phyloP scores from a whole-genome alignment of 1,139 yeast genomes.

The Waltiozyma sp. region DNA sequence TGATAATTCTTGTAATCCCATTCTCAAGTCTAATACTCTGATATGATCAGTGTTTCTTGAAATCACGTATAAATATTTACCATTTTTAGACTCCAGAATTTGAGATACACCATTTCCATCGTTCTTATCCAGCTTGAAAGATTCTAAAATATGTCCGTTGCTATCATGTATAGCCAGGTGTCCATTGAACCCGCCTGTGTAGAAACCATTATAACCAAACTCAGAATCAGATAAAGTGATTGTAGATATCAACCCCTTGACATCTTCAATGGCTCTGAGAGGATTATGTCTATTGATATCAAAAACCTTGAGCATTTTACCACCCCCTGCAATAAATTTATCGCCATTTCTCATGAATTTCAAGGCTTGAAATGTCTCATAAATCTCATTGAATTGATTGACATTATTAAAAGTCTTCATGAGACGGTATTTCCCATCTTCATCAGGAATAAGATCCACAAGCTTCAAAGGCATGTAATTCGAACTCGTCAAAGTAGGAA shows the following conservation, averaged over 20 bases:
- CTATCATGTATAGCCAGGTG: slow-evolving; percentile 6
- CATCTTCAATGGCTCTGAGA: not conserved
- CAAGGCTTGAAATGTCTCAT: slow-evolving; percentile 14
- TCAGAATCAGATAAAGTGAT: slow-evolving; percentile 6
- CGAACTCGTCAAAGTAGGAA: slow-evolving; percentile 15
- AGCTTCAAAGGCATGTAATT: slow-evolving; percentile 21
- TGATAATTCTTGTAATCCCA: slow-evolving; percentile 18
- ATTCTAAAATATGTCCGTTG: slow-evolving; percentile 1
- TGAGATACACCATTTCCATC: slow-evolving; percentile 21
- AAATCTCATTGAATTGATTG: slow-evolving; percentile 16
- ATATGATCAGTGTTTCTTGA: slow-evolving; percentile 18
- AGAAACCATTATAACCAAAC: slow-evolving; percentile 8
- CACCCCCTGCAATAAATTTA: slow-evolving; percentile 16
- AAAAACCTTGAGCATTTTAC: slow-evolving; percentile 14
- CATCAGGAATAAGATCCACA: slow-evolving; percentile 14
- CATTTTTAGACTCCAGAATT: slow-evolving; percentile 20
- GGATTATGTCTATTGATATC: slow-evolving; percentile 17
- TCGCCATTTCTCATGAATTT: slow-evolving; percentile 8
- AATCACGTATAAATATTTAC: slow-evolving; percentile 17
- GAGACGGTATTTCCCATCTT: slow-evolving; percentile 7
- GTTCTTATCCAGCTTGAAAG: slow-evolving; percentile 1
- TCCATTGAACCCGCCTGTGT: slow-evolving; percentile 12
- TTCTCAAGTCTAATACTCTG: slow-evolving; percentile 20
- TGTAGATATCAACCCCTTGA: slow-evolving; percentile 11
- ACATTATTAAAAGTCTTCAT: slow-evolving; percentile 8